Evolutionary conservation across 768 basidiomycete species (phyloP).

Genomic region (Rhizopogon vesiculosus): DNA sequence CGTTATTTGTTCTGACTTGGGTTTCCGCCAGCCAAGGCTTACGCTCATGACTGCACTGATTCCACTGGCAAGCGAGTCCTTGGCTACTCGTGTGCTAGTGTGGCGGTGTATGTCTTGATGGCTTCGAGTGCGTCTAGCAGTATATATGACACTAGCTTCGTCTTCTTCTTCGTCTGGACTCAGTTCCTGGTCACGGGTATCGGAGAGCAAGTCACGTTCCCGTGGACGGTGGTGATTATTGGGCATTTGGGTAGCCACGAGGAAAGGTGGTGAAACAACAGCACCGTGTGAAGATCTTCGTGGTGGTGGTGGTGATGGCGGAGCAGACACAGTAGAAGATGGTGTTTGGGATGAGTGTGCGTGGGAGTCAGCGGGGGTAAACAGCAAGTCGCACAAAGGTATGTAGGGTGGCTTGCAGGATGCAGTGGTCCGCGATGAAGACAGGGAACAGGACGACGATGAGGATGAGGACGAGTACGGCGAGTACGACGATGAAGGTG

Average conservation of each 20-base stretch:
- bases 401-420: not conserved
- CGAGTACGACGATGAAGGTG: not conserved
- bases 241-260: not conserved
- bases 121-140: constrained; percentile 19
- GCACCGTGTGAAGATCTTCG: not conserved
- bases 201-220: constrained; percentile 1
- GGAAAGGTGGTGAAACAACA: not conserved
- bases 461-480: not conserved
- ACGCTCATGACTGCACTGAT: constrained; percentile 21
- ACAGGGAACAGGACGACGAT: not conserved
- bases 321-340: not conserved
- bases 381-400: constrained; percentile 1
- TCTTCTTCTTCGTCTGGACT: constrained; percentile 4
- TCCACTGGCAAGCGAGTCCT: constrained; percentile 13
- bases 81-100: not conserved
- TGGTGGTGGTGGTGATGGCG: not conserved
- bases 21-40: constrained; percentile 26
- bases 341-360: not conserved
- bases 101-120: constrained; percentile 15
- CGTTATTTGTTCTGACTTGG: constrained; percentile 47
- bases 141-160: constrained; percentile 8
- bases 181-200: not conserved
- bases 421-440: not conserved
- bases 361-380: constrained; percentile 2
- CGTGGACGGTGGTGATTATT: not conserved